A percentile compares a stretch with the other conserved stretches of the same genome.
These are phyloP conservation scores for Hanseniaspora uvarum DNA, from an alignment of 1,139 yeast species.

Conservation along the genomic window DNA sequence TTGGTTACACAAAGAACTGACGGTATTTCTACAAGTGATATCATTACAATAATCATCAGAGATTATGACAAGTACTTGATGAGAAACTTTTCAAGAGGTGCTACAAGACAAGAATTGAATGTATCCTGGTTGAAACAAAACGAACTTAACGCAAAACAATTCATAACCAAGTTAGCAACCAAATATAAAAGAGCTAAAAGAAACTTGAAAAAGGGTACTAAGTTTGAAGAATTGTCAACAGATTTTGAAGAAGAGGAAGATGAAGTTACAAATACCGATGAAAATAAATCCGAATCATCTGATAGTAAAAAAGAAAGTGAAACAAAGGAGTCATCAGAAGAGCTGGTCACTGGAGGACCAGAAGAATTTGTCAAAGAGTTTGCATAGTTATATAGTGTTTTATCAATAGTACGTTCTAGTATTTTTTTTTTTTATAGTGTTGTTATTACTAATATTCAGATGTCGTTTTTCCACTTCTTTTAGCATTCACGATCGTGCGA, in stretches of 20 bases:
- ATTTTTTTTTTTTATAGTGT: background rate
- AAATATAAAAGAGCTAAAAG: conserved; percentile 14
- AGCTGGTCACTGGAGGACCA: conserved; percentile 12
- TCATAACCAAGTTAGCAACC: conserved; percentile 37
- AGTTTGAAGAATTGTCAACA: conserved; percentile 12
- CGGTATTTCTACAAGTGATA: conserved; percentile 91
- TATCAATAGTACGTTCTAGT: background rate
- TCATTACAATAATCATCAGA: conserved; percentile 83
- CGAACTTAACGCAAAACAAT: conserved; percentile 70
- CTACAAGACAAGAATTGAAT: conserved; percentile 87
- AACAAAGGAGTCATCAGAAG: conserved; percentile 10
- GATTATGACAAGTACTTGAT: conserved; percentile 93
- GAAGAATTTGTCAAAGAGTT: conserved; percentile 18
- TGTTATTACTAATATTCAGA: background rate
- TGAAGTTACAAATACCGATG: conserved; percentile 5
- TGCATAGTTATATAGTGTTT: conserved; percentile 7
- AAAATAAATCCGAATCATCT: background rate
- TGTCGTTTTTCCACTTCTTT: no score
- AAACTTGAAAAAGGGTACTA: conserved; percentile 15
- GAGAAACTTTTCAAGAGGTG: conserved; percentile 96
- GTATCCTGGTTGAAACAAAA: conserved; percentile 96
- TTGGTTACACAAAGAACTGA: conserved; percentile 92
- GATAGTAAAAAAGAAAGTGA: conserved; percentile 5
- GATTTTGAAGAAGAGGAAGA: conserved; percentile 19
- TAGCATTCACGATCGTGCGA: no score